Conservation (phyloP, 2,329 filamentous ascomycete genomes). For the Claviceps fusiformis region DNA sequence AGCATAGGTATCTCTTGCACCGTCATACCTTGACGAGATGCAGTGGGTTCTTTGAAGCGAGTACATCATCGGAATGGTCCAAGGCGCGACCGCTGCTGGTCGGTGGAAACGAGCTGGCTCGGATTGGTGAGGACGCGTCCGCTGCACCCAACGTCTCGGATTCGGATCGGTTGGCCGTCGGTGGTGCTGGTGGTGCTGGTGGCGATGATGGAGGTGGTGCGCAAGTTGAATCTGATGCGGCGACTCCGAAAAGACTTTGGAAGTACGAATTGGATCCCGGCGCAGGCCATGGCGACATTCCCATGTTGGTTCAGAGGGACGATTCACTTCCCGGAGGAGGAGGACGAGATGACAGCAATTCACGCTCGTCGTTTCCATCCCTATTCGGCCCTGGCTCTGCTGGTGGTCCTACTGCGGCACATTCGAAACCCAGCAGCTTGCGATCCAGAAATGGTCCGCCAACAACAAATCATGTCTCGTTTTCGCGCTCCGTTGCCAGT, state of each 20-base stretch:
- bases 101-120: constrained; percentile 33
- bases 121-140: constrained; percentile 34
- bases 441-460: constrained; percentile 23
- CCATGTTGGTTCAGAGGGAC: constrained; percentile 78
- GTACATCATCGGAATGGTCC: constrained; percentile 64
- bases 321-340: constrained; percentile 12
- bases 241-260: constrained; percentile 47
- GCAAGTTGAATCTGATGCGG: not conserved
- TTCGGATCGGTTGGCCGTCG: constrained; percentile 1
- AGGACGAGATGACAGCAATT: not conserved
- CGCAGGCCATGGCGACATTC: constrained; percentile 58
- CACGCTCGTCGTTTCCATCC: constrained; percentile 13
- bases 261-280: constrained; percentile 77
- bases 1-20: constrained; percentile 79
- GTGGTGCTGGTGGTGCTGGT: not conserved
- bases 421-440: constrained; percentile 32
- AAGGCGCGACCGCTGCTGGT: constrained; percentile 17
- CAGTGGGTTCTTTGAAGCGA: constrained; percentile 87
- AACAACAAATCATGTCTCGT: constrained; percentile 34
- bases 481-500: constrained; percentile 82
- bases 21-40: constrained; percentile 76
- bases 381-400: constrained; percentile 24
- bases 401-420: constrained; percentile 22
- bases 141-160: constrained; percentile 11
- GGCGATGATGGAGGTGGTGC: not conserved